These are phyloP conservation scores for Kwoniella sp. DNA, from an alignment of 768 basidiomycete species.

Conservation along the genomic window DNA sequence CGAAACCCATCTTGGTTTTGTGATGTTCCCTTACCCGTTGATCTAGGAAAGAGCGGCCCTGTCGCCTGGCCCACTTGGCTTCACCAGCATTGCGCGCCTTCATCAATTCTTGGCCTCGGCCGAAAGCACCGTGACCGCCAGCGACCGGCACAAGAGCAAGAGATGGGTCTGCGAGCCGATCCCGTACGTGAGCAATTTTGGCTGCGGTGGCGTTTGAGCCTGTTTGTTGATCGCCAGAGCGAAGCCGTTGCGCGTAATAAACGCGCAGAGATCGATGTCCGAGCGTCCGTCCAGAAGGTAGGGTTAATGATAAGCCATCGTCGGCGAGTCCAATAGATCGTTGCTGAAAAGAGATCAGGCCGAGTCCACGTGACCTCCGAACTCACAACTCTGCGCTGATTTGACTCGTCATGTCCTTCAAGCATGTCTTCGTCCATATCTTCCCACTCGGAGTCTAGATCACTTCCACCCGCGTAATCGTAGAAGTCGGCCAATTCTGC, in stretches of 20 bases:
- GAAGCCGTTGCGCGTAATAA: slow-evolving; percentile 80
- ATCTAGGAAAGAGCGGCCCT: slow-evolving; percentile 78
- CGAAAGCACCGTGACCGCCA: slow-evolving; percentile 83
- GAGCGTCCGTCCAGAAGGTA: slow-evolving; percentile 87
- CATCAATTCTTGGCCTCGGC: slow-evolving; percentile 72
- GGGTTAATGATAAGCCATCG: slow-evolving; percentile 59
- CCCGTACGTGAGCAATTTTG: slow-evolving; percentile 72
- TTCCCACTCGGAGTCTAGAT: slow-evolving; percentile 46
- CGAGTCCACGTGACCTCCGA: slow-evolving; percentile 6
- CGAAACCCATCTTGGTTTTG: slow-evolving; percentile 74
- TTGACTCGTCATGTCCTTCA: slow-evolving; percentile 43
- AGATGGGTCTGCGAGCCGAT: slow-evolving; percentile 74
- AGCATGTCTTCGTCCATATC: slow-evolving; percentile 37
- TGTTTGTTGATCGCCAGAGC: slow-evolving; percentile 31
- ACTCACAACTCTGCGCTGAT: too few species aligned
- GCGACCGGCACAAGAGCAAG: slow-evolving; percentile 75
- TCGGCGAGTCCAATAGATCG: slow-evolving; percentile 73
- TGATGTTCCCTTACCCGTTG: slow-evolving; percentile 72
- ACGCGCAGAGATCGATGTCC: slow-evolving; percentile 82
- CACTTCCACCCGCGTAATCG: slow-evolving; percentile 79
- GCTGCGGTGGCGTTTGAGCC: slow-evolving; percentile 56
- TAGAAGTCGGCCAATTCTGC: slow-evolving; percentile 90
- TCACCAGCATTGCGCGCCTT: slow-evolving; percentile 93
- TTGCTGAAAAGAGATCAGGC: slow-evolving; percentile 31
- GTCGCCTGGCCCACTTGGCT: slow-evolving; percentile 83